Evolutionary conservation across 768 basidiomycete species (phyloP).

Genomic region (Mycena chlorophos): DNA sequence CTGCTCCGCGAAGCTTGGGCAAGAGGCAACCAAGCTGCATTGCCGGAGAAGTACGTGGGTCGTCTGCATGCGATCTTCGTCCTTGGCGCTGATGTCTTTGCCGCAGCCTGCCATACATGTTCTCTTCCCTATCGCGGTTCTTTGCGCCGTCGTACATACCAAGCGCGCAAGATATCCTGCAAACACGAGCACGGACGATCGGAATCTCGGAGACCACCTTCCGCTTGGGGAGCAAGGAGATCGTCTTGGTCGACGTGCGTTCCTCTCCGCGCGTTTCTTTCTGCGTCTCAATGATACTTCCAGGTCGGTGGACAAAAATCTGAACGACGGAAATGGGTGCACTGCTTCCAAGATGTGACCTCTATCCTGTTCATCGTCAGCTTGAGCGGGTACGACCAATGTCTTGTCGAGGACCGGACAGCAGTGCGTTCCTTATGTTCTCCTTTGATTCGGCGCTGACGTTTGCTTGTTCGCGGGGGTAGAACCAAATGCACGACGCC

Average conservation of each 20-base stretch:
- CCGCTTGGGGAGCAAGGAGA: conserved; percentile 69
- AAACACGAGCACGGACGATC: conserved; percentile 82
- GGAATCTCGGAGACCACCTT: conserved; percentile 90
- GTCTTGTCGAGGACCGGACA: conserved; percentile 87
- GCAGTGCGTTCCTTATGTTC: conserved; percentile 55
- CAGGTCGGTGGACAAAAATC: conserved; percentile 82
- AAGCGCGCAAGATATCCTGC: conserved; percentile 83
- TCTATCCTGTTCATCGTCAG: conserved; percentile 90
- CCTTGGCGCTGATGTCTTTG: conserved; percentile 42
- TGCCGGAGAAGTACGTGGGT: conserved; percentile 79
- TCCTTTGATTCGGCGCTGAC: neutral
- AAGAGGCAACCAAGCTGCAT: conserved; percentile 85
- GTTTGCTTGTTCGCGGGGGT: neutral
- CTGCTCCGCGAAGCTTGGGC: conserved; percentile 74
- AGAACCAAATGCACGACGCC: conserved; percentile 98
- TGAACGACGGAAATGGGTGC: conserved; percentile 91
- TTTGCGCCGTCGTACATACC: conserved; percentile 74
- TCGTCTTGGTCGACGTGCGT: conserved; percentile 81
- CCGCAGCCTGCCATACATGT: conserved; percentile 71
- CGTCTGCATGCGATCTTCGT: neutral
- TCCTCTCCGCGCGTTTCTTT: neutral
- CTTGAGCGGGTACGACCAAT: conserved; percentile 90
- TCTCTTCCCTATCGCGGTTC: conserved; percentile 70
- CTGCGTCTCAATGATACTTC: neutral
- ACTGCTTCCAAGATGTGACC: conserved; percentile 92